Evolutionary conservation across 139 green algal species (phyloP).

Genomic region (Tetradesmus obliquus): DNA sequence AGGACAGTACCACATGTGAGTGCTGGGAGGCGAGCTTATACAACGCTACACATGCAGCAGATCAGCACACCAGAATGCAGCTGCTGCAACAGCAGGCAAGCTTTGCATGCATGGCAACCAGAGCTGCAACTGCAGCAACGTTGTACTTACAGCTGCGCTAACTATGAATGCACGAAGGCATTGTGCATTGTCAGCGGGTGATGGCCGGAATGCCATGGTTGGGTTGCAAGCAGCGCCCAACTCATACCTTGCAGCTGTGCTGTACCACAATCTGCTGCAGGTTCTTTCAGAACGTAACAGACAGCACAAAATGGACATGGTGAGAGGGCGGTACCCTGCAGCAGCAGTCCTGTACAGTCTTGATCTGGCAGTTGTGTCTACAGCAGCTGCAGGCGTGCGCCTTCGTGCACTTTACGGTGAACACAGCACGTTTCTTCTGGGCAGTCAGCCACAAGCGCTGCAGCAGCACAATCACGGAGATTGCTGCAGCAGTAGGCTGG

Average conservation of each 20-base stretch:
- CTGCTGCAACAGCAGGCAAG: background rate
- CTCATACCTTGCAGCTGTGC: background rate
- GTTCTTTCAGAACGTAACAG: conserved; percentile 79
- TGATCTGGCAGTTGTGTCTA: too few relatives aligned
- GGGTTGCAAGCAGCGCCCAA: background rate
- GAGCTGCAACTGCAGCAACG: background rate
- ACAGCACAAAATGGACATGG: conserved; percentile 78
- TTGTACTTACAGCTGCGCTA: background rate
- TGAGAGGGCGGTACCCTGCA: background rate
- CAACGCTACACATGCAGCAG: too few relatives aligned
- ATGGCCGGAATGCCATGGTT: too few relatives aligned
- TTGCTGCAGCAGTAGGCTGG: too few relatives aligned
- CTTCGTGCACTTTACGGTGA: too few relatives aligned
- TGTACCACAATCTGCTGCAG: conserved; percentile 44
- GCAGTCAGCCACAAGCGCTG: too few relatives aligned
- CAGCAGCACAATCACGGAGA: too few relatives aligned
- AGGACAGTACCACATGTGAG: conserved; percentile 72
- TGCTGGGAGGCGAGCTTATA: background rate
- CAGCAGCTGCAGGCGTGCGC: too few relatives aligned
- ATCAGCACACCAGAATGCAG: background rate
- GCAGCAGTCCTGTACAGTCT: too few relatives aligned
- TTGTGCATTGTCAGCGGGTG: background rate
- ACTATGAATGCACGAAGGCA: background rate
- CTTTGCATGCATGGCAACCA: background rate
- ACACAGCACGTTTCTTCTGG: too few relatives aligned